Evolutionary conservation across 176 grass and related monocot species (phyloP).

Genomic region (Tillandsia fasciculata): DNA sequence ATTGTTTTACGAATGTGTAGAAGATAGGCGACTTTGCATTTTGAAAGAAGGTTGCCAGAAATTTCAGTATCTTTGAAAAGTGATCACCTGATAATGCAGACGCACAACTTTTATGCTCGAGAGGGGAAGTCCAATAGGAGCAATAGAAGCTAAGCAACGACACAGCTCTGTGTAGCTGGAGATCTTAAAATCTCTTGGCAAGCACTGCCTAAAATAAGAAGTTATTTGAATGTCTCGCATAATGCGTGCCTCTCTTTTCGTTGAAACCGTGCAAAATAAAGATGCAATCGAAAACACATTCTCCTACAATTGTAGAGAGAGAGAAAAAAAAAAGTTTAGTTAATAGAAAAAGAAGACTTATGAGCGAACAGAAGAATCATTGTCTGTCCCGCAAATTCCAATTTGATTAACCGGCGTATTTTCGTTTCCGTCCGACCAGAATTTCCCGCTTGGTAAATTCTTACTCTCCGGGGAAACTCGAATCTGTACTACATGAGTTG

Average conservation of each 20-base stretch:
- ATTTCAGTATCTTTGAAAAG: not conserved
- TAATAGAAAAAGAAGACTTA: slow-evolving; percentile 18
- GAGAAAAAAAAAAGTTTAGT: too few species aligned
- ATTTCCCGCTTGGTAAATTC: slow-evolving; percentile 59
- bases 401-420: slow-evolving; percentile 34
- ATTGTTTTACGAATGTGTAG: too few species aligned
- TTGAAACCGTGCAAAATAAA: slow-evolving; percentile 27
- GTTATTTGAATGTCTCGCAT: slow-evolving; percentile 46
- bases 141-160: slow-evolving; percentile 30
- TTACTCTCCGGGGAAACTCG: slow-evolving; percentile 32
- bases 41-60: not conserved
- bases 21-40: too few species aligned
- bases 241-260: slow-evolving; percentile 50
- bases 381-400: slow-evolving; percentile 34
- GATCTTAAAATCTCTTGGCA: slow-evolving; percentile 48
- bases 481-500: slow-evolving; percentile 52
- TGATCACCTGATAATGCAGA: slow-evolving; percentile 39
- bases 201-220: slow-evolving; percentile 65
- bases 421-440: too few species aligned
- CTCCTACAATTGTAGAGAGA: not conserved
- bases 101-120: slow-evolving; percentile 46
- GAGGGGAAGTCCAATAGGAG: slow-evolving; percentile 31
- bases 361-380: slow-evolving; percentile 22
- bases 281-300: not conserved
- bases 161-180: slow-evolving; percentile 26